Percentiles rank a stretch among this genome's conserved stretches.
phyloP scores from a whole-genome alignment of 148 eudicot species.

The Chenopodium quinoa region DNA sequence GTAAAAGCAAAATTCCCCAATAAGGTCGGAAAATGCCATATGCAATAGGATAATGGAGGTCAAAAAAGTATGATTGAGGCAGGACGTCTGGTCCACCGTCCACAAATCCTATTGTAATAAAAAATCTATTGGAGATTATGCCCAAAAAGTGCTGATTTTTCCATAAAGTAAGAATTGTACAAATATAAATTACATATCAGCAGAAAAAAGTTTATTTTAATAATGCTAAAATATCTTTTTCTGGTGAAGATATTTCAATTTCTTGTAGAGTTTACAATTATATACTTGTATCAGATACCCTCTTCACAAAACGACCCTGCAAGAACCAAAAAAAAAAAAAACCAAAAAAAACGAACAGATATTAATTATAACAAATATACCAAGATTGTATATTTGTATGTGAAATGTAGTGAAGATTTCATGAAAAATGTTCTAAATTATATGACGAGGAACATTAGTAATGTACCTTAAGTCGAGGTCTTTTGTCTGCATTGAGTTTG shows the following conservation, averaged over 20 bases:
- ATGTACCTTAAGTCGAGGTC: slow-evolving; percentile 70
- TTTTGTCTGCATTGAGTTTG: slow-evolving; percentile 71
- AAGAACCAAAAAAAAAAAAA: too few species aligned
- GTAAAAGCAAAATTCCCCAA: not conserved
- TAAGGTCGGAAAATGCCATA: not conserved
- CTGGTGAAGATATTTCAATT: slow-evolving; percentile 19
- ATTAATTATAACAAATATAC: not conserved
- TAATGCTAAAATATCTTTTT: slow-evolving; percentile 4
- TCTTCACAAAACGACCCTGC: slow-evolving; percentile 58
- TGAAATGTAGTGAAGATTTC: not conserved
- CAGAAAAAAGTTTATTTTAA: slow-evolving; percentile 6
- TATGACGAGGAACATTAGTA: not conserved
- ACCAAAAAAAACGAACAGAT: not conserved
- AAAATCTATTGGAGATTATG: slow-evolving; percentile 1
- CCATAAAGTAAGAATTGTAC: slow-evolving; percentile 3
- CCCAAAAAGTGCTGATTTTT: slow-evolving; percentile 2
- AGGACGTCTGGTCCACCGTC: not conserved
- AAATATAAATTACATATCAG: slow-evolving; percentile 11
- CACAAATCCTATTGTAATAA: not conserved
- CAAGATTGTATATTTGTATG: too few species aligned
- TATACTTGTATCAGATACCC: slow-evolving; percentile 19
- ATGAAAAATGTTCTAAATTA: not conserved
- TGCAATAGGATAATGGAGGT: not conserved
- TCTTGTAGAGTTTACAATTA: slow-evolving; percentile 10
- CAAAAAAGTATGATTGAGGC: slow-evolving; percentile 2